These are phyloP conservation scores for Globisporangium canariense DNA, from an alignment of 352 stramenopile genomes.

Conservation along the genomic window DNA sequence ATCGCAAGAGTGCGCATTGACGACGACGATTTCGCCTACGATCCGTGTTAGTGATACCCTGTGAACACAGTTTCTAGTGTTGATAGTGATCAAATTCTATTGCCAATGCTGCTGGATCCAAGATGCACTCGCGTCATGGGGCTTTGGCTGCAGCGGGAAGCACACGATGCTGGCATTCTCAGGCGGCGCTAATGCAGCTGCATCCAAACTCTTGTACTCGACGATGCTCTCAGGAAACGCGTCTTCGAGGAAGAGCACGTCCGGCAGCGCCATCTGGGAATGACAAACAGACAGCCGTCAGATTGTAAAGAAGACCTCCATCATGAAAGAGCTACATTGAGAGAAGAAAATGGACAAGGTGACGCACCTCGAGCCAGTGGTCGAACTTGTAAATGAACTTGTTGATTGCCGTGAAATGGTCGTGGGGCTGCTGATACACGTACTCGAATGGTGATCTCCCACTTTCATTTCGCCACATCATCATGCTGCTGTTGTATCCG, in stretches of 20 bases:
- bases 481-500: conserved; percentile 78
- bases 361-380: conserved; percentile 73
- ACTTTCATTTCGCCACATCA: conserved; percentile 41
- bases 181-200: conserved; percentile 19
- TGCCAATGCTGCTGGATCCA: conserved; percentile 56
- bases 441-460: conserved; percentile 11
- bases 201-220: conserved; percentile 59
- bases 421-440: conserved; percentile 38
- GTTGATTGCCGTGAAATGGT: conserved; percentile 33
- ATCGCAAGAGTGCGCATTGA: conserved; percentile 89
- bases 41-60: conserved; percentile 34
- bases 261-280: conserved; percentile 36
- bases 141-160: conserved; percentile 80
- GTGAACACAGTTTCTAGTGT: neutral
- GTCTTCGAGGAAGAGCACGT: conserved; percentile 39
- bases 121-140: conserved; percentile 39
- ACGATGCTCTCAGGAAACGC: conserved; percentile 49
- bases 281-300: neutral
- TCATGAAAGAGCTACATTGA: neutral
- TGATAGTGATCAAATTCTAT: neutral
- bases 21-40: conserved; percentile 86
- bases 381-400: conserved; percentile 85
- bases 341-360: neutral
- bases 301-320: neutral
- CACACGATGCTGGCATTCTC: conserved; percentile 52